Conservation (phyloP, 768 basidiomycete species). For the Boletus sensibilis region DNA sequence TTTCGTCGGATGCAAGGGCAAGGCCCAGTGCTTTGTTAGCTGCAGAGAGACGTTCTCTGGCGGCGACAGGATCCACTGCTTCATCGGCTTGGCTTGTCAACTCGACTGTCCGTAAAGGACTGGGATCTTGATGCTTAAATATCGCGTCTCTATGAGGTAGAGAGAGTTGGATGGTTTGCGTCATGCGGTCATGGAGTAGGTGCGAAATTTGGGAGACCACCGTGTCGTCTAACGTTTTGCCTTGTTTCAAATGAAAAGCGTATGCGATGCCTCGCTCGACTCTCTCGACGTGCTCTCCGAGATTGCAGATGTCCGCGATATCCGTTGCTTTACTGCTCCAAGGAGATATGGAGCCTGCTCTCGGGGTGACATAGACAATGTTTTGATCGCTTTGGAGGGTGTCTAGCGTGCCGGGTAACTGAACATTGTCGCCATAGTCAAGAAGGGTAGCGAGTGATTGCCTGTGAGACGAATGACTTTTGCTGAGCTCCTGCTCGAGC, state of each 20-base stretch:
- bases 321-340: constrained; percentile 99
- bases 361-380: constrained; percentile 72
- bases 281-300: constrained; percentile 68
- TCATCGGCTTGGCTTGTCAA: constrained; percentile 39
- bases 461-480: constrained; percentile 44
- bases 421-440: constrained; percentile 78
- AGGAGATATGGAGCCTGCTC: constrained; percentile 91
- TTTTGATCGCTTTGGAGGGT: constrained; percentile 37
- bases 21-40: constrained; percentile 89
- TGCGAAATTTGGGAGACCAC: constrained; percentile 58
- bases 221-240: constrained; percentile 40
- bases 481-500: constrained; percentile 47
- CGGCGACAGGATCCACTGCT: constrained; percentile 34
- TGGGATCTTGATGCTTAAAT: constrained; percentile 61
- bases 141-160: constrained; percentile 57
- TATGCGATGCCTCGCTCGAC: constrained; percentile 84
- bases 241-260: constrained; percentile 50
- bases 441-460: constrained; percentile 68
- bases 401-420: constrained; percentile 43
- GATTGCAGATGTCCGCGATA: constrained; percentile 84
- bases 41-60: constrained; percentile 60
- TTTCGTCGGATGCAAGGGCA: constrained; percentile 85
- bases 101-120: constrained; percentile 69
- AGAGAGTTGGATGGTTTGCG: constrained; percentile 65
- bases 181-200: constrained; percentile 95